These are phyloP conservation scores for Clitopilus passeckerianus DNA, from an alignment of 768 basidiomycete genomes.

Conservation along the genomic window DNA sequence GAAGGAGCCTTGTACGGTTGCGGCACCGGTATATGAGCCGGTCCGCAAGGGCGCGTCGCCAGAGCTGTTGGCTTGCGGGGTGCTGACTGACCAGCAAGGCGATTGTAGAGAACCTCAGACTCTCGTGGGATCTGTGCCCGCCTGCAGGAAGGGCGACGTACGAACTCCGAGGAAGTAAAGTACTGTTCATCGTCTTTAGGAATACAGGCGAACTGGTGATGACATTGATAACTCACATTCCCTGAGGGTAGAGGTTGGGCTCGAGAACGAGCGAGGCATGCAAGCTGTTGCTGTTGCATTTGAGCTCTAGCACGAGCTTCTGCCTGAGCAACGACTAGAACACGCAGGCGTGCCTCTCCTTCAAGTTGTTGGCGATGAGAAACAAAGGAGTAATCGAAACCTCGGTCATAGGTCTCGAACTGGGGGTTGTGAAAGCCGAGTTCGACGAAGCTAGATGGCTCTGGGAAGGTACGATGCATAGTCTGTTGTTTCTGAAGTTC, in stretches of 20 bases:
- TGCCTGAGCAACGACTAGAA: not conserved
- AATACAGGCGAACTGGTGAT: too few relatives aligned
- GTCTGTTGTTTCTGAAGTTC: conserved; percentile 11
- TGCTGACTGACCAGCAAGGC: not conserved
- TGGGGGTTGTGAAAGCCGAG: not conserved
- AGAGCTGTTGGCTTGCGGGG: not conserved
- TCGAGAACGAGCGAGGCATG: not conserved
- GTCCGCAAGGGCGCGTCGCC: not conserved
- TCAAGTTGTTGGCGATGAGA: conserved; percentile 8
- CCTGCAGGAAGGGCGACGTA: not conserved
- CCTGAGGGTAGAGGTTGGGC: not conserved
- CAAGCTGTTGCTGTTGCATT: not conserved
- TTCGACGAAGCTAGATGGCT: not conserved
- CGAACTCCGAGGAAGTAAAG: not conserved
- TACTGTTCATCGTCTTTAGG: not conserved
- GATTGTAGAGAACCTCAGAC: not conserved
- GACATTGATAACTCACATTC: not conserved
- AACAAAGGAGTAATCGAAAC: conserved; percentile 6
- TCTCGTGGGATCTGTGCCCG: not conserved
- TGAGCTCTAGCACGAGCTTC: too few relatives aligned
- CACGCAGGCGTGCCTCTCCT: conserved; percentile 1
- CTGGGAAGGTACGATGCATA: conserved; percentile 3
- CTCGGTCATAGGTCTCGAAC: conserved; percentile 1
- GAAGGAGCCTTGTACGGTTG: not conserved
- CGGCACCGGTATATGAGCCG: not conserved